Conservation (phyloP, 192 early-diverging fungal genomes). For the Rhizophlyctis rosea region DNA sequence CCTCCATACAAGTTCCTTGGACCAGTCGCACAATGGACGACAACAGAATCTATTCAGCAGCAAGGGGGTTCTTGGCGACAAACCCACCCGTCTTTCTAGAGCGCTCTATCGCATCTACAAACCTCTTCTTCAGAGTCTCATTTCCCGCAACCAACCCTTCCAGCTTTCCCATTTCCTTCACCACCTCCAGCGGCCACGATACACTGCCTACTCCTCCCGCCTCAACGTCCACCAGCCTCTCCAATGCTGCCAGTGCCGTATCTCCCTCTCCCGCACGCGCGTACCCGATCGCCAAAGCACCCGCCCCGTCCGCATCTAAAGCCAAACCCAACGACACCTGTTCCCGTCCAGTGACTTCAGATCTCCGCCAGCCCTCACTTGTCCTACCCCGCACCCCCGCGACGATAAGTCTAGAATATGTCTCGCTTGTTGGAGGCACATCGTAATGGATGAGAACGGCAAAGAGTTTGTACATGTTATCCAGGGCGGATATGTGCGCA, state of each 20-base stretch:
- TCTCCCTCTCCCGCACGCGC: background rate
- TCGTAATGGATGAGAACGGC: constrained; percentile 34
- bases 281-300: constrained; percentile 12
- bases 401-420: constrained; percentile 29
- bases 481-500: constrained; percentile 23
- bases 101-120: no score
- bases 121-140: no score
- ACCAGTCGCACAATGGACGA: no score
- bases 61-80: no score
- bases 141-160: no score
- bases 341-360: constrained; percentile 29
- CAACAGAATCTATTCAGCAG: no score
- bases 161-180: no score
- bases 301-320: constrained; percentile 2
- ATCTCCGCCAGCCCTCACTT: constrained; percentile 31
- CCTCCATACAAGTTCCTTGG: no score
- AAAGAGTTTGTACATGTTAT: constrained; percentile 46
- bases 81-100: no score
- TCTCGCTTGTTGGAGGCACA: constrained; percentile 19
- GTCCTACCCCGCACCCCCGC: constrained; percentile 36
- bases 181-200: no score
- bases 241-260: background rate
- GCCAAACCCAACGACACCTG: constrained; percentile 25
- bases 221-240: background rate
- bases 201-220: no score